phyloP scores from a whole-genome alignment of 177 flowering plant genomes.

The Tripterygium wilfordii region DNA sequence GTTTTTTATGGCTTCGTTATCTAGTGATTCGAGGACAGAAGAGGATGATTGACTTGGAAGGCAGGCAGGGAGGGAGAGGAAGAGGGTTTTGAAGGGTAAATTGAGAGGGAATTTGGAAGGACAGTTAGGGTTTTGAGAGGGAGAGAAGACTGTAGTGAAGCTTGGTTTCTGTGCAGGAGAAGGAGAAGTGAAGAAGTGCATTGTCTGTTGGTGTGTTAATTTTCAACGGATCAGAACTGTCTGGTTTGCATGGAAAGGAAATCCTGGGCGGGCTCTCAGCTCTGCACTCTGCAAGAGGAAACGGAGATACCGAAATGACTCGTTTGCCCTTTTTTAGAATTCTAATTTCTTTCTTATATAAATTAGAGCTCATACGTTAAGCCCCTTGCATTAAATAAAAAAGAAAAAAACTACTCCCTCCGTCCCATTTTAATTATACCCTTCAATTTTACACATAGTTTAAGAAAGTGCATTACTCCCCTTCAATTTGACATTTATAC shows the following conservation, averaged over 20 bases:
- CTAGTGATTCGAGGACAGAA: slow-evolving; percentile 17
- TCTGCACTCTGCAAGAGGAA: no score
- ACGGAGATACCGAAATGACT: no score
- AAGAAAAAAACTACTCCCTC: no score
- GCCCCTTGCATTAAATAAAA: no score
- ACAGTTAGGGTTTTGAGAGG: slow-evolving; percentile 30
- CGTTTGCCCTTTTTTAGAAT: slow-evolving; percentile 6
- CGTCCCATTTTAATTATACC: no score
- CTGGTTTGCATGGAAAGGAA: slow-evolving; percentile 9
- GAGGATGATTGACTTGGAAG: slow-evolving; percentile 16
- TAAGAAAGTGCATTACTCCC: no score
- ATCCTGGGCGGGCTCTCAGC: slow-evolving; percentile 17
- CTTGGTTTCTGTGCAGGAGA: slow-evolving; percentile 25
- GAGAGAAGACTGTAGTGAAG: slow-evolving; percentile 20
- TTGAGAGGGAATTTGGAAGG: slow-evolving; percentile 25
- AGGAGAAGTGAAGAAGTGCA: slow-evolving; percentile 31
- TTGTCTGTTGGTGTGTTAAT: slow-evolving; percentile 8
- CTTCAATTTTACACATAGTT: no score
- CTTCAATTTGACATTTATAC: no score
- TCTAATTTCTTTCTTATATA: no score
- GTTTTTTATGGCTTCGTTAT: not conserved
- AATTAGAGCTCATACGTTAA: no score
- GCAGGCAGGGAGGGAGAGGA: slow-evolving; percentile 14
- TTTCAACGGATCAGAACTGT: slow-evolving; percentile 27
- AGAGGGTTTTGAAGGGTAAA: slow-evolving; percentile 9